phyloP scores from a whole-genome alignment of 2,329 filamentous ascomycete species.

The Daldinia sp. region DNA sequence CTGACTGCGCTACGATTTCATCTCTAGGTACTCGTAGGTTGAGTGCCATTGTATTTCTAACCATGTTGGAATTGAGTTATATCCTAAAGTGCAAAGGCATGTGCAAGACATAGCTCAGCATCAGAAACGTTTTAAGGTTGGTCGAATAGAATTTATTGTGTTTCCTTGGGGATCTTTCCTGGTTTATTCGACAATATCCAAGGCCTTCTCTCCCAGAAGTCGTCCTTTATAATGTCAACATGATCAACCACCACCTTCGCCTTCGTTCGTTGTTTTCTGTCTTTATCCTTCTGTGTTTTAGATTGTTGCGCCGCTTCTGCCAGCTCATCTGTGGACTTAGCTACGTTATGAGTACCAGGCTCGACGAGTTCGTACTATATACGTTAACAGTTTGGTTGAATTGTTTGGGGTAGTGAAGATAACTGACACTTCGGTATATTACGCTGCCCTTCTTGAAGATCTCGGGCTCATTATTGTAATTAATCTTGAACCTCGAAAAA shows the following conservation, averaged over 20 bases:
- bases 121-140: neutral
- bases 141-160: constrained; percentile 47
- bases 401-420: neutral
- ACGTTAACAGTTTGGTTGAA: constrained; percentile 43
- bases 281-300: constrained; percentile 85
- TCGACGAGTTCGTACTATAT: constrained; percentile 77
- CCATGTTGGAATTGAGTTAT: neutral
- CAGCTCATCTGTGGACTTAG: constrained; percentile 61
- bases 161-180: constrained; percentile 75
- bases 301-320: constrained; percentile 71
- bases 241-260: constrained; percentile 85
- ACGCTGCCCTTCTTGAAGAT: constrained; percentile 96
- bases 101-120: neutral
- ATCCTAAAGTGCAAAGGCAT: neutral
- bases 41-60: constrained; percentile 2
- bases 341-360: constrained; percentile 61
- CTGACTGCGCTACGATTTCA: neutral
- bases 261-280: constrained; percentile 83
- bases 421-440: constrained; percentile 80
- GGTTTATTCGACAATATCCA: constrained; percentile 85
- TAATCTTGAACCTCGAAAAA: constrained; percentile 88
- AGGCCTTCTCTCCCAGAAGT: constrained; percentile 89
- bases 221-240: constrained; percentile 93
- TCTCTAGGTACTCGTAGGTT: neutral
- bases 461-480: constrained; percentile 96